Evolutionary conservation across 768 basidiomycete species (phyloP), one percentile per base, ranked within the genome.

Genomic region (Mycena capillaripes): DNA sequence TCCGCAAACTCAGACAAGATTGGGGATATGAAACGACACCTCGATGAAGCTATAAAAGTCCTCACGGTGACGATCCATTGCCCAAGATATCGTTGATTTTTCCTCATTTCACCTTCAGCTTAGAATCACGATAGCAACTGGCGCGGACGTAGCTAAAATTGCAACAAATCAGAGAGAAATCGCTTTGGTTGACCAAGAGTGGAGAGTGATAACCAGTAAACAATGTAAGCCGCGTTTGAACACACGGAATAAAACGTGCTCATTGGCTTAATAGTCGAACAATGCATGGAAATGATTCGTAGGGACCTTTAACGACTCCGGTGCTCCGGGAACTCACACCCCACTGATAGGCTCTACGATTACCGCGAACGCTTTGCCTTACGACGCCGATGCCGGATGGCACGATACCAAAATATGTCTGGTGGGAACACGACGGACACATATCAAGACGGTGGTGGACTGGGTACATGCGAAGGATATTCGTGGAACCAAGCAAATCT

Each of bases 401-500:
- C 17, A 52, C 27, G 50, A 52, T 23, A 52, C 10, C 6, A 12
- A 52, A 16, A 16, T 27, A 16, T 52, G 50, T 52, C 25, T 52
- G 27, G 50, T 25, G n/a, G 50, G 50, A 8, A 52, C 50, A 3
- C 50, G 50, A n/a, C 4, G 27, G 16, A n/a, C 14, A 52, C 50
- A 52, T 23, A 52, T 52, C 6, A 23, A 52, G 6, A 23, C 4
- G 8, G 50, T 52, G 17, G 25, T 52, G 50, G 11, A 3, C 10
- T 52, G 50, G 50, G 50, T 52, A 52, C 27, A 16, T 3, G 27
- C 50, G 25, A 52, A n/a, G 16, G 50, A 52, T 16, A 5, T 52
- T 16, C 4, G 4, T 12, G 50, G 50, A 52, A 52, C 7, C n/a
- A 16, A 65, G 21, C 66, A 72, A 55, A 70, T 76, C 16, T 75